Base-by-base conservation (phyloP, 1,139 yeast genomes). In the Sugiyamaella japonica region DNA sequence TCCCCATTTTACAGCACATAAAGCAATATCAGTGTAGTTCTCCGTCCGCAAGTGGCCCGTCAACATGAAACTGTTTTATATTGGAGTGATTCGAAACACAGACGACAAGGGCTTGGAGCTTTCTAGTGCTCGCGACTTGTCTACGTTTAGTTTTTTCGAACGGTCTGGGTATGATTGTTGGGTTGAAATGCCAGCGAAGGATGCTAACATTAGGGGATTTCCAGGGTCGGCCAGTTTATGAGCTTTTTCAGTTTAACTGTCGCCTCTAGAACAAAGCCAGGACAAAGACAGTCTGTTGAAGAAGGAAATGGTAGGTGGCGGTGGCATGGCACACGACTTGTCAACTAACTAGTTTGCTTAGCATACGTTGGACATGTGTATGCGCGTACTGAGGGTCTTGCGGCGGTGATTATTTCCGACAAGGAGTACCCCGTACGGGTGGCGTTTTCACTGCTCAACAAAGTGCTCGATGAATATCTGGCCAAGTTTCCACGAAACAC, bases 371-470 rank as follows among this genome's bases (percentile, higher is more conserved):
- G 97, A 7, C 99, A 95, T 71, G 93, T 93, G 0, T 93, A 87
- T 70, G 85, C 91, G 25, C 81, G 98, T 62, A 74, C 86, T 34
- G 99, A 95, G 71, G 98, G 98, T 1, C 70, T 93, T 48, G 87
- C 96, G n/a, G 96, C 96, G 60, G 96, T 93, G 29, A 75, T 93
- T 58, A 88, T 95, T 69, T 84, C 96, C 50, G 99, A 93, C 71
- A 87, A 87, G 70, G 97, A 93, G 64, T 93, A 93, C 72, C 99
- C 99, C 1, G 91, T 89, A 17, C 82, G 99, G 69, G 98, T 97
- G n/a, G 99, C 97, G 0, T 93, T 89, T 73, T 86, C 97, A 2
- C 77, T 93, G 61, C 80, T 93, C 66, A 93, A 91, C 79, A 93
- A 90, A 75, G 76, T 93, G 20, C 78, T 90, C 65, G 99, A 93